Percentiles rank a stretch among this genome's conserved stretches.
Evolutionary conservation across 2,329 filamentous ascomycete genomes (phyloP).

Genomic region (Sarocladiaceae sp.): DNA sequence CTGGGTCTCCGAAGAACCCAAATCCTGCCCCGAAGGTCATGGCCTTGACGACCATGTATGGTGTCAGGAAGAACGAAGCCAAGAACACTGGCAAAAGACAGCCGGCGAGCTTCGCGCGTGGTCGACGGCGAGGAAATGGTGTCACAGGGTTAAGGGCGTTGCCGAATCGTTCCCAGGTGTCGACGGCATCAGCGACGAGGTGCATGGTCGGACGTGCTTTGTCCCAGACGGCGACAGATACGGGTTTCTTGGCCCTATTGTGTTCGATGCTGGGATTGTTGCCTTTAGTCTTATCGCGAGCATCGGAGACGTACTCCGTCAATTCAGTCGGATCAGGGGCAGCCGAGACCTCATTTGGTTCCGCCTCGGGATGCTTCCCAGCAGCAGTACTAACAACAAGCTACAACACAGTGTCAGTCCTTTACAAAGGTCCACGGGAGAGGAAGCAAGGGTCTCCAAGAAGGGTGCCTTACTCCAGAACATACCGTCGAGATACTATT

Average conservation of each 20-base stretch:
- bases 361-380: constrained; percentile 69
- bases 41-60: constrained; percentile 61
- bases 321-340: constrained; percentile 47
- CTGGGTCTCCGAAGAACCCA: constrained; percentile 74
- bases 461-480: constrained; percentile 23
- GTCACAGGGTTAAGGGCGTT: constrained; percentile 59
- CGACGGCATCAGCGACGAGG: constrained; percentile 38
- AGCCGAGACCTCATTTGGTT: constrained; percentile 48
- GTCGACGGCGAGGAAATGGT: constrained; percentile 52
- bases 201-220: constrained; percentile 72
- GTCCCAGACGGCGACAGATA: constrained; percentile 72
- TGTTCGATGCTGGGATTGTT: constrained; percentile 37
- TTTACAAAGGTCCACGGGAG: no score
- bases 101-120: constrained; percentile 50
- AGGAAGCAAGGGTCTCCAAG: background rate
- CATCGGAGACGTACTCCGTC: constrained; percentile 32
- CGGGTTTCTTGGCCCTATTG: constrained; percentile 75
- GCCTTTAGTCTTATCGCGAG: constrained; percentile 41
- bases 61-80: constrained; percentile 47
- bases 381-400: constrained; percentile 71
- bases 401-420: constrained; percentile 35
- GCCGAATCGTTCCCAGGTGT: constrained; percentile 47
- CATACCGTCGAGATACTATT: constrained; percentile 53
- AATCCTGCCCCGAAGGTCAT: constrained; percentile 66
- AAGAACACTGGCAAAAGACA: constrained; percentile 49